Evolutionary conservation across 306 rosid genomes (phyloP).

Genomic region (Corylus avellana): DNA sequence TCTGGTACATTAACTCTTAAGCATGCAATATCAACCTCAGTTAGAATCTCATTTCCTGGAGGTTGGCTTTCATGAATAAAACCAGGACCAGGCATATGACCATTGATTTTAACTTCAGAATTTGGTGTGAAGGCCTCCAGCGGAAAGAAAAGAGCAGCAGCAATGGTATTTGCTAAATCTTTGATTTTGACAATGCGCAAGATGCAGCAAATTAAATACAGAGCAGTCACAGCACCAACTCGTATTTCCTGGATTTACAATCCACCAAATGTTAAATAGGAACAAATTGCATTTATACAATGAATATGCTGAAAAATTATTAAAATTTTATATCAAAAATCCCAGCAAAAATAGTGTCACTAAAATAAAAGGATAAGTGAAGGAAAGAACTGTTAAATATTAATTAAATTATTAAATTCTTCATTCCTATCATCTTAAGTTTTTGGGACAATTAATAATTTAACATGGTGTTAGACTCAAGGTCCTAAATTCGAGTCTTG

Average conservation of each 20-base stretch:
- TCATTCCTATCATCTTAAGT: too few species aligned
- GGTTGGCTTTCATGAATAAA: conserved; percentile 44
- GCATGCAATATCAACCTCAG: conserved; percentile 30
- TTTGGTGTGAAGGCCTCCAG: conserved; percentile 53
- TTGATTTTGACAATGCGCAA: conserved; percentile 84
- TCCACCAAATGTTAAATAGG: conserved; percentile 47
- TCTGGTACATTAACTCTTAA: conserved; percentile 35
- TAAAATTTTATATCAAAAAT: conserved; percentile 10
- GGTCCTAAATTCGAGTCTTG: too few species aligned
- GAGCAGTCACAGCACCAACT: conserved; percentile 70
- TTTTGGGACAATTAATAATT: too few species aligned
- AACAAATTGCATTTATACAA: conserved; percentile 21
- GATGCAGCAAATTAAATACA: conserved; percentile 87
- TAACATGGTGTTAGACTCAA: too few species aligned
- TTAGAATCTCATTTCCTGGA: conserved; percentile 32
- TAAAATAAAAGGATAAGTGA: not conserved
- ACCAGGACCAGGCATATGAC: conserved; percentile 41
- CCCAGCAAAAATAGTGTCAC: conserved; percentile 14
- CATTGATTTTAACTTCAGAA: conserved; percentile 51
- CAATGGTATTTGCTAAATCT: conserved; percentile 84
- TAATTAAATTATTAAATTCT: too few species aligned
- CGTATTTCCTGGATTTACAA: conserved; percentile 63
- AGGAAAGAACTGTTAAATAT: not conserved
- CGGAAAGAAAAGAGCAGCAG: conserved; percentile 83
- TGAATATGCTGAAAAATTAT: not conserved